Evolutionary conservation across 257 asterid genomes (phyloP).

Genomic region (Fraxinus cuspidata): DNA sequence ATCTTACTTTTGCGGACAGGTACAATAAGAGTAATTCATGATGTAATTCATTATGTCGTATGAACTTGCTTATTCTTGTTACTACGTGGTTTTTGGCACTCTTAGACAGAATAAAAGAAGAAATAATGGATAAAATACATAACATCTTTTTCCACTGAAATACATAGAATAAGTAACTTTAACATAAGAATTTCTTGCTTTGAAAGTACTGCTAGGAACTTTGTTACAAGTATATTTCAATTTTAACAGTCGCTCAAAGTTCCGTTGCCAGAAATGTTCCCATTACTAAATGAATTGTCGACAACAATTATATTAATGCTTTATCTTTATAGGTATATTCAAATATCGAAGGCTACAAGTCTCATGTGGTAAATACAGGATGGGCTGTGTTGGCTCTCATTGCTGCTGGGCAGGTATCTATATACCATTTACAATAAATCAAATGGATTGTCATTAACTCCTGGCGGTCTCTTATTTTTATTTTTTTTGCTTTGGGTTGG

Average conservation of each 20-base stretch:
- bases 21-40: neutral
- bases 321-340: slow-evolving; percentile 67
- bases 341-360: slow-evolving; percentile 74
- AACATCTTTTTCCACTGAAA: neutral
- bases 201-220: neutral
- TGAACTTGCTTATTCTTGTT: slow-evolving; percentile 12
- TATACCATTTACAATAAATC: neutral
- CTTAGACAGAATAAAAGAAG: neutral
- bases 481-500: neutral
- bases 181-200: neutral
- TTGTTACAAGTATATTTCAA: neutral
- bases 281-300: neutral
- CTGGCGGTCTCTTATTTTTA: neutral
- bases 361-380: slow-evolving; percentile 87
- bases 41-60: neutral
- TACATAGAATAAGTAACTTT: neutral
- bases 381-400: slow-evolving; percentile 93
- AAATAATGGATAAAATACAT: neutral
- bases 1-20: neutral
- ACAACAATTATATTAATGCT: slow-evolving; percentile 20
- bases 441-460: neutral
- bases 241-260: neutral
- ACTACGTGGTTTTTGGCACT: neutral
- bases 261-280: neutral
- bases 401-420: slow-evolving; percentile 84